Conservation (phyloP, 2,329 filamentous ascomycete species). For the Colletotrichum somersetense region DNA sequence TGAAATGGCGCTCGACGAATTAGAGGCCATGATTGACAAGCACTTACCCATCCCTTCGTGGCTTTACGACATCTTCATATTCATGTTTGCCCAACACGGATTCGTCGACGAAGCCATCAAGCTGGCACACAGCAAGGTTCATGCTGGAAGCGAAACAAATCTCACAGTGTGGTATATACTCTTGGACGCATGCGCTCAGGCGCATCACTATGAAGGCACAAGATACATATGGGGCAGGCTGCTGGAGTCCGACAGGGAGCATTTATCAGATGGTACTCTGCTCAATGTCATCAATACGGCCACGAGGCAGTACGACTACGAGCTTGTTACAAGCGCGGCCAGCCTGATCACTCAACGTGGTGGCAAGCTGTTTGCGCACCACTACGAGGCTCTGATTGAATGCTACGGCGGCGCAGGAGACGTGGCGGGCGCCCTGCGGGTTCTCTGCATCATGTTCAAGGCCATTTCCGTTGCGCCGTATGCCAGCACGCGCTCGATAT, state of each 20-base stretch:
- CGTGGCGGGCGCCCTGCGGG: constrained; percentile 73
- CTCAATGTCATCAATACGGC: constrained; percentile 79
- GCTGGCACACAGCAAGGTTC: constrained; percentile 71
- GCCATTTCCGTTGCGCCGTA: constrained; percentile 69
- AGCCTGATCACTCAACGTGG: constrained; percentile 71
- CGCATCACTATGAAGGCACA: constrained; percentile 73
- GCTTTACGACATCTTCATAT: constrained; percentile 84
- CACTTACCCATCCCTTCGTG: constrained; percentile 72
- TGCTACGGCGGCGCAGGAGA: constrained; percentile 74
- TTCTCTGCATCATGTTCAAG: constrained; percentile 80
- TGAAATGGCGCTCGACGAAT: constrained; percentile 80
- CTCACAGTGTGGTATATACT: constrained; percentile 75
- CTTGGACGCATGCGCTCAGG: constrained; percentile 79
- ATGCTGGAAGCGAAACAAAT: constrained; percentile 50
- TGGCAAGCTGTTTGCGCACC: constrained; percentile 70
- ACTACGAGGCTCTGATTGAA: constrained; percentile 85
- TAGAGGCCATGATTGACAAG: constrained; percentile 75
- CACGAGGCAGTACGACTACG: constrained; percentile 74
- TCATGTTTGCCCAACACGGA: constrained; percentile 76
- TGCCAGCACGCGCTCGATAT: constrained; percentile 74
- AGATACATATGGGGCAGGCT: constrained; percentile 75
- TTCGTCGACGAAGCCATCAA: constrained; percentile 83
- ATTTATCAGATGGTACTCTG: constrained; percentile 74
- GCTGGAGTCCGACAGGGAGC: constrained; percentile 64
- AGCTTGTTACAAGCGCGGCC: constrained; percentile 79